Conservation (phyloP, 352 stramenopile genomes). For the Phytophthora nicotianae region DNA sequence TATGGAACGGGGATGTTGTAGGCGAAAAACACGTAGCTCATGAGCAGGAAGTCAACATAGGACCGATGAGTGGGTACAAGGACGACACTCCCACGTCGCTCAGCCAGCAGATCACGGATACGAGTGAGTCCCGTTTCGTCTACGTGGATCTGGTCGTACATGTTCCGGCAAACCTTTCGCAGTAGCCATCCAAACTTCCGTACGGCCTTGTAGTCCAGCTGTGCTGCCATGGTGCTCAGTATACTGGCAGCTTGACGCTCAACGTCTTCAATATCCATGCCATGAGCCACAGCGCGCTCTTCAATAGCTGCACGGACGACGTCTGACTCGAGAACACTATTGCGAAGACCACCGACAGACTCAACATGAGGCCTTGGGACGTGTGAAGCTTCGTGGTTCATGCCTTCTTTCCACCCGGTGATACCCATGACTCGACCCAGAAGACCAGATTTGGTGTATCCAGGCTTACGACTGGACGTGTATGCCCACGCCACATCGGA, state of each 20-base stretch:
- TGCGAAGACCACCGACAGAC: constrained; percentile 63
- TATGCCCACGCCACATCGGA: constrained; percentile 90
- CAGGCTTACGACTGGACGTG: constrained; percentile 86
- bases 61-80: constrained; percentile 87
- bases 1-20: constrained; percentile 89
- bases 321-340: constrained; percentile 72
- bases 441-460: constrained; percentile 85
- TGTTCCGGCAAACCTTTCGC: constrained; percentile 80
- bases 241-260: constrained; percentile 66
- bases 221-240: constrained; percentile 75
- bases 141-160: constrained; percentile 90
- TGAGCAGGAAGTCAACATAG: constrained; percentile 86
- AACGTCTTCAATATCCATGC: constrained; percentile 48
- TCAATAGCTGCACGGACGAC: constrained; percentile 64
- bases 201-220: constrained; percentile 78
- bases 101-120: constrained; percentile 68
- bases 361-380: constrained; percentile 75
- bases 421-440: constrained; percentile 86
- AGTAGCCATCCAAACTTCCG: constrained; percentile 82
- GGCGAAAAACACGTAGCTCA: constrained; percentile 89
- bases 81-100: constrained; percentile 63
- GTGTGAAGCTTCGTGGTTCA: constrained; percentile 88
- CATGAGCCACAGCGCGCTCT: constrained; percentile 34
- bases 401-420: constrained; percentile 85
- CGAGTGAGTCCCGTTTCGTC: constrained; percentile 76